Evolutionary conservation across 2,329 filamentous ascomycete species (phyloP).

Genomic region (Exophiala phaeomuriformis): DNA sequence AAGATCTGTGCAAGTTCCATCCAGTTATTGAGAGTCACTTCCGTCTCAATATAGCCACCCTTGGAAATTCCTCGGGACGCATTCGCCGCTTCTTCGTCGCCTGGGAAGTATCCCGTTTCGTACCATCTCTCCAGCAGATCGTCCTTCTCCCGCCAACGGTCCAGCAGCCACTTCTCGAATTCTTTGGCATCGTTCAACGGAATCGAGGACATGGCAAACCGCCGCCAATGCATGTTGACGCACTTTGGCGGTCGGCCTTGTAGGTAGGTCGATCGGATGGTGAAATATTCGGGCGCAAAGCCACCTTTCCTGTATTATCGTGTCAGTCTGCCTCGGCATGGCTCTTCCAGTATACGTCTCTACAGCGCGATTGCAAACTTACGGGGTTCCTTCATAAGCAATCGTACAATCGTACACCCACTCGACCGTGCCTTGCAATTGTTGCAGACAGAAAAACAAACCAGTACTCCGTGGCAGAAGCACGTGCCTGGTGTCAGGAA

Average conservation of each 20-base stretch:
- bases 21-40: constrained; percentile 39
- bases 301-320: constrained; percentile 54
- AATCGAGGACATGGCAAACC: constrained; percentile 72
- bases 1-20: constrained; percentile 40
- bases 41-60: constrained; percentile 38
- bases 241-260: constrained; percentile 85
- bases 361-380: constrained; percentile 40
- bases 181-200: constrained; percentile 64
- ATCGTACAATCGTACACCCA: constrained; percentile 75
- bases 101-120: constrained; percentile 70
- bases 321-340: background rate
- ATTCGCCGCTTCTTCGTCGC: constrained; percentile 48
- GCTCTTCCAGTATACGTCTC: constrained; percentile 6
- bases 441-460: constrained; percentile 54
- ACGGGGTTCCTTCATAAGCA: constrained; percentile 89
- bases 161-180: constrained; percentile 78
- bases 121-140: constrained; percentile 76
- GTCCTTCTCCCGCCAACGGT: constrained; percentile 90
- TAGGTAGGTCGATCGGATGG: constrained; percentile 77
- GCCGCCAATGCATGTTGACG: constrained; percentile 93
- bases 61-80: constrained; percentile 32
- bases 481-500: constrained; percentile 52
- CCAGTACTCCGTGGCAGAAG: constrained; percentile 57
- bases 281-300: constrained; percentile 88
- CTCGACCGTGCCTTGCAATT: constrained; percentile 52